Evolutionary conservation across 2,329 filamentous ascomycete species (phyloP).

Genomic region (Phialophora tarda): DNA sequence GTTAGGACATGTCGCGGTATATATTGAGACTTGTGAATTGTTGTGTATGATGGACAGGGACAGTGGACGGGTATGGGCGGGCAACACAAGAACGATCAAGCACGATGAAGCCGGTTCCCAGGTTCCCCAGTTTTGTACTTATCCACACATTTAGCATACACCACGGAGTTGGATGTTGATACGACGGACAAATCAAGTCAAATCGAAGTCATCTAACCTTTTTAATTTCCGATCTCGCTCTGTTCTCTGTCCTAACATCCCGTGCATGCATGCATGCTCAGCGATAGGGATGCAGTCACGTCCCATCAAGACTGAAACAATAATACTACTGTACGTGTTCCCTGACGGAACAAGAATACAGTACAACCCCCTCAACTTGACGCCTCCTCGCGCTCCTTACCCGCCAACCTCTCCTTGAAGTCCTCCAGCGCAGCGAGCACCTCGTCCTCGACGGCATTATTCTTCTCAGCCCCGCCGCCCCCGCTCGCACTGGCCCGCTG

Average conservation of each 20-base stretch:
- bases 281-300: not conserved
- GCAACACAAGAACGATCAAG: not conserved
- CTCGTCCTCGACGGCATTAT: constrained; percentile 14
- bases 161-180: not conserved
- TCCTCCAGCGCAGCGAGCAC: constrained; percentile 23
- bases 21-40: not conserved
- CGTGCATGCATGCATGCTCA: not conserved
- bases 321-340: too few species aligned
- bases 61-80: not conserved
- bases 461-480: not conserved
- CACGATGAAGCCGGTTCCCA: not conserved
- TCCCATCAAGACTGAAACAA: too few species aligned
- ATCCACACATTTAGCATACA: not conserved
- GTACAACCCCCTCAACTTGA: not conserved
- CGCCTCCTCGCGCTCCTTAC: not conserved
- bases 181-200: not conserved
- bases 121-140: not conserved
- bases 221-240: not conserved
- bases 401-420: constrained; percentile 14
- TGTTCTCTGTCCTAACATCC: not conserved
- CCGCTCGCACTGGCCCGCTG: not conserved
- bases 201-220: not conserved
- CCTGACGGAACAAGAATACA: too few species aligned
- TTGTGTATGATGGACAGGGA: not conserved
- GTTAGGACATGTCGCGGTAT: not conserved